Percentiles rank a stretch among this genome's conserved stretches.
Conservation (phyloP, 73 alveolate species). For the Paramecium sonneborni region DNA sequence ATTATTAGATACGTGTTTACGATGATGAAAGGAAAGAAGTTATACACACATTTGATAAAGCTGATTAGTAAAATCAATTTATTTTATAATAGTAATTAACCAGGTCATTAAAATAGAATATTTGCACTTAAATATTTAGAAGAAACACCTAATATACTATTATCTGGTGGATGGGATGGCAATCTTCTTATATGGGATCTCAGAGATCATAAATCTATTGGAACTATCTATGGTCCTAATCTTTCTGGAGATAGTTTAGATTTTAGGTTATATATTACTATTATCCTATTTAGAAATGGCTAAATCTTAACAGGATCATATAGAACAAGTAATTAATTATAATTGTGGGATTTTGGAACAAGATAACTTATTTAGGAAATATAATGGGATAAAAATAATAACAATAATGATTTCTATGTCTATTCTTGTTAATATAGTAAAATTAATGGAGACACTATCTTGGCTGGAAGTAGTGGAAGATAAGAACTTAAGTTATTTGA, state of each 20-base stretch:
- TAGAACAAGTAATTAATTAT: constrained; percentile 76
- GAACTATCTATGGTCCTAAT: constrained; percentile 82
- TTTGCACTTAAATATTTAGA: constrained; percentile 81
- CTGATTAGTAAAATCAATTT: constrained; percentile 71
- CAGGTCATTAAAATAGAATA: constrained; percentile 91
- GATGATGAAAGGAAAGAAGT: constrained; percentile 73
- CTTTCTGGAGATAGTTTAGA: constrained; percentile 87
- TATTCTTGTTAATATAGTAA: constrained; percentile 79
- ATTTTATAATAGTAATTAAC: constrained; percentile 31
- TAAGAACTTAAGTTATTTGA: constrained; percentile 82
- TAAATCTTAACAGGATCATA: constrained; percentile 84
- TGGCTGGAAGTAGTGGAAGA: constrained; percentile 84
- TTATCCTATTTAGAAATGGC: constrained; percentile 64
- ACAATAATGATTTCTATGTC: constrained; percentile 72
- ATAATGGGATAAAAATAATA: constrained; percentile 74
- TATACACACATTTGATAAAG: constrained; percentile 71
- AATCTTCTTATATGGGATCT: constrained; percentile 85
- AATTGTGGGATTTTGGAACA: constrained; percentile 84
- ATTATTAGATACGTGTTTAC: constrained; percentile 65
- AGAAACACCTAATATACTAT: constrained; percentile 74
- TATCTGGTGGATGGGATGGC: constrained; percentile 96
- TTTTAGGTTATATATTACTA: not conserved
- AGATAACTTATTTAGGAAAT: constrained; percentile 74
- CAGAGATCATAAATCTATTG: constrained; percentile 81
- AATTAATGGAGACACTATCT: constrained; percentile 72